phyloP scores from a whole-genome alignment of 371 early-diverging fungal genomes.

The Mortierella sp. region DNA sequence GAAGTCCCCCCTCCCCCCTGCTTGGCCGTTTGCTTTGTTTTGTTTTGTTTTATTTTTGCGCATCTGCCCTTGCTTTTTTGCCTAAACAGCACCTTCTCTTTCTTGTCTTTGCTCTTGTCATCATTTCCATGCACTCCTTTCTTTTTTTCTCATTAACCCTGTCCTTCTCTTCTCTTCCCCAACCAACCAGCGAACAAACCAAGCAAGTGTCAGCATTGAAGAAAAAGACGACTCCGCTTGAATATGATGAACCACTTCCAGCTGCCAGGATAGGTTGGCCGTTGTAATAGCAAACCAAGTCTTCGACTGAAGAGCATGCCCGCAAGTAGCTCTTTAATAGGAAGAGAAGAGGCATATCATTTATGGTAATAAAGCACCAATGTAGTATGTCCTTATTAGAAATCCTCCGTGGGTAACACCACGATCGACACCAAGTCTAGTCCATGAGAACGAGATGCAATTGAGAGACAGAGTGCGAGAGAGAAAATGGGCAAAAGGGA shows the following conservation, averaged over 20 bases:
- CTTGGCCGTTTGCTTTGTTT: too few relatives aligned
- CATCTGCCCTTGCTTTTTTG: not conserved
- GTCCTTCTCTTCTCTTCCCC: not conserved
- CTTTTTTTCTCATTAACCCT: not conserved
- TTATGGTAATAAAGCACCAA: not conserved
- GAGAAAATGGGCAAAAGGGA: not conserved
- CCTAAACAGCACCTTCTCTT: not conserved
- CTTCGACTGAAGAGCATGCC: not conserved
- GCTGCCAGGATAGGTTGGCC: not conserved
- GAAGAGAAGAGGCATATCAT: not conserved
- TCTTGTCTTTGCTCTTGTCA: not conserved
- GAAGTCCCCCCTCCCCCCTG: too few relatives aligned
- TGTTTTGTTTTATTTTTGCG: not conserved
- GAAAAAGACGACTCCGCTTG: not conserved
- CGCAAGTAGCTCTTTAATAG: not conserved
- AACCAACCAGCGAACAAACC: not conserved
- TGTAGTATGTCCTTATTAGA: not conserved
- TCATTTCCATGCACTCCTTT: not conserved
- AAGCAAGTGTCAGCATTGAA: not conserved
- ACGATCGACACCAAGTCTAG: not conserved
- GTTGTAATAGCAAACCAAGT: not conserved
- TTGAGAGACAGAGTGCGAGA: not conserved
- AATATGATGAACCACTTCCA: not conserved
- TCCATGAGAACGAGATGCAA: too few relatives aligned
- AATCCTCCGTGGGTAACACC: slow-evolving; percentile 1